Percentiles rank a stretch among this genome's conserved stretches.
phyloP scores from a whole-genome alignment of 768 basidiomycete species.

The Strobilomyces echinocephalus region DNA sequence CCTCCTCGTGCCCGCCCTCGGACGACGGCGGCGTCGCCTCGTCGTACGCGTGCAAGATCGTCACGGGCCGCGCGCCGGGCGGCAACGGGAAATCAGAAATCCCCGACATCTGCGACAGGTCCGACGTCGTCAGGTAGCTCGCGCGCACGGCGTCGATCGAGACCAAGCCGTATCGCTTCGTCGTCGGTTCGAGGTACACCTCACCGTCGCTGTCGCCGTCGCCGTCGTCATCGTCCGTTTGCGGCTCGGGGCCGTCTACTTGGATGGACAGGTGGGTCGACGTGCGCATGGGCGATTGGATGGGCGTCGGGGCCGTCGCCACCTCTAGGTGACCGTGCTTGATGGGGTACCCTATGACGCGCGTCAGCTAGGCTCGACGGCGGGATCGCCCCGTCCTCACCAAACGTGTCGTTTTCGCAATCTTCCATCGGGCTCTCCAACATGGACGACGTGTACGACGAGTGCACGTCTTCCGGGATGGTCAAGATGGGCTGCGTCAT shows the following conservation, averaged over 20 bases:
- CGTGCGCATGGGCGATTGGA: slow-evolving; percentile 8
- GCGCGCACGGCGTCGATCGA: slow-evolving; percentile 37
- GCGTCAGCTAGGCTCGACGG: not conserved
- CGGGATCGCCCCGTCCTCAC: slow-evolving; percentile 5
- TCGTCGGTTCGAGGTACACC: slow-evolving; percentile 7
- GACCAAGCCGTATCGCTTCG: slow-evolving; percentile 18
- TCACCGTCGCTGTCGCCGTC: no score
- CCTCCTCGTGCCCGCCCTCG: not conserved
- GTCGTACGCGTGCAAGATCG: slow-evolving; percentile 43
- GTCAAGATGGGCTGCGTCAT: not conserved
- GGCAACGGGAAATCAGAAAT: slow-evolving; percentile 72
- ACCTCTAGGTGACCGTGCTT: slow-evolving; percentile 18
- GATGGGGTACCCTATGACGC: slow-evolving; percentile 22
- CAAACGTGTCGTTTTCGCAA: slow-evolving; percentile 30
- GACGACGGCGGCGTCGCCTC: slow-evolving; percentile 18
- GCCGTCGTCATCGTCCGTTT: no score
- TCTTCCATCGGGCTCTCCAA: slow-evolving; percentile 9
- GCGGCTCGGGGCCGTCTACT: not conserved
- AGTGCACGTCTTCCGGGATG: slow-evolving; percentile 26
- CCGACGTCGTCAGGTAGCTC: slow-evolving; percentile 63
- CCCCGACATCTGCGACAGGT: slow-evolving; percentile 58
- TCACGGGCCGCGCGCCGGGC: slow-evolving; percentile 37
- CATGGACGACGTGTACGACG: slow-evolving; percentile 20
- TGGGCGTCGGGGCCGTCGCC: slow-evolving; percentile 7
- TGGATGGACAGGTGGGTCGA: slow-evolving; percentile 25